These are phyloP conservation scores for Fusarium pseudograminearum DNA, from an alignment of 2,329 filamentous ascomycete genomes.

Conservation along the genomic window DNA sequence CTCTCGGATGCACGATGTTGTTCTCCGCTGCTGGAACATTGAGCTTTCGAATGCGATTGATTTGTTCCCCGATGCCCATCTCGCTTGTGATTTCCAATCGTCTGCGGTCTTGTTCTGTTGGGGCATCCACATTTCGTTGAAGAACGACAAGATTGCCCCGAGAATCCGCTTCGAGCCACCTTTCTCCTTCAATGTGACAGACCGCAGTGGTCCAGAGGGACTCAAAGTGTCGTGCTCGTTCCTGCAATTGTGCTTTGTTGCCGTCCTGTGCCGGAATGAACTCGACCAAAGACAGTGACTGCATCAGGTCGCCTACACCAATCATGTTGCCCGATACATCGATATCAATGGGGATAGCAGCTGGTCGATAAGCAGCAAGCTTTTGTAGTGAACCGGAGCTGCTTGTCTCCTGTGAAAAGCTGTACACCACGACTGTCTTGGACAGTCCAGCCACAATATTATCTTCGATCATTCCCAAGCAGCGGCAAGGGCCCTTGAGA, in stretches of 20 bases:
- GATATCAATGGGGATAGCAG: conserved; percentile 86
- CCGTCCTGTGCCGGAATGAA: conserved; percentile 70
- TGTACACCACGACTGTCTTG: conserved; percentile 79
- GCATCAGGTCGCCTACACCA: conserved; percentile 92
- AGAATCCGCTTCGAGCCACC: conserved; percentile 85
- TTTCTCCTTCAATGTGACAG: conserved; percentile 76
- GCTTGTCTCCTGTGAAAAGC: conserved; percentile 67
- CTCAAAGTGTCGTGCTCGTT: conserved; percentile 84
- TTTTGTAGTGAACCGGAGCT: conserved; percentile 72
- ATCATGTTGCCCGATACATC: conserved; percentile 80
- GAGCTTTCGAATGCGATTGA: conserved; percentile 86
- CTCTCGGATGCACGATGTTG: conserved; percentile 80
- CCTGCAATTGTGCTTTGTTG: conserved; percentile 72
- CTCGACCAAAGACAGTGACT: conserved; percentile 84
- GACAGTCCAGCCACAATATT: conserved; percentile 88
- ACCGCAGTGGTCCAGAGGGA: conserved; percentile 86
- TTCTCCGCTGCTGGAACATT: conserved; percentile 73
- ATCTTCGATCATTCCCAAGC: conserved; percentile 78
- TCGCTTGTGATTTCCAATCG: conserved; percentile 81
- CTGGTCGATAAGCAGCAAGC: conserved; percentile 80
- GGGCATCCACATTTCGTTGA: conserved; percentile 76
- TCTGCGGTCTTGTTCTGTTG: conserved; percentile 78
- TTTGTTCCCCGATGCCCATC: conserved; percentile 89
- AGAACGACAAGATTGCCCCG: conserved; percentile 89
- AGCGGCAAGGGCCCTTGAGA: conserved; percentile 84